phyloP scores from a whole-genome alignment of 2,329 filamentous ascomycete species.

The Diaporthe vexans region DNA sequence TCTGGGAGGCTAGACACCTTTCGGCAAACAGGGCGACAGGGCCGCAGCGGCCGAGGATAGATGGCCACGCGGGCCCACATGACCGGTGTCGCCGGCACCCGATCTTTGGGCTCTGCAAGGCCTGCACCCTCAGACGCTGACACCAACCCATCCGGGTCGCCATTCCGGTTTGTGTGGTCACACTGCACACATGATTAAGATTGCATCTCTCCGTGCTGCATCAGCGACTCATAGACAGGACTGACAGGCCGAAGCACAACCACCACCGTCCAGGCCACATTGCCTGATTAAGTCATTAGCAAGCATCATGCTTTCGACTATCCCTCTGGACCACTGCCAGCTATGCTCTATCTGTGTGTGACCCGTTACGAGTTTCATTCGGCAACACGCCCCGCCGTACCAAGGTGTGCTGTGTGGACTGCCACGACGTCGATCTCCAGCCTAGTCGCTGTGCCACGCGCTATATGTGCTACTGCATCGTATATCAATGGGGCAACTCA shows the following conservation, averaged over 20 bases:
- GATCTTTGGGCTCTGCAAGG: not conserved
- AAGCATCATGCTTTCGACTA: not conserved
- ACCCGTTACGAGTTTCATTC: slow-evolving; percentile 12
- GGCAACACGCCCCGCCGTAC: slow-evolving; percentile 5
- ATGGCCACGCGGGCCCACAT: slow-evolving; percentile 4
- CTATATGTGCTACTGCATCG: not conserved
- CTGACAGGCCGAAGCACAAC: not conserved
- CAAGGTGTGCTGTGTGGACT: slow-evolving; percentile 10
- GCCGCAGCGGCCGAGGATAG: slow-evolving; percentile 24
- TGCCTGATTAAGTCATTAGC: not conserved
- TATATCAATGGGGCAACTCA: slow-evolving; percentile 22
- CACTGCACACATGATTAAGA: slow-evolving; percentile 6
- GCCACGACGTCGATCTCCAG: not conserved
- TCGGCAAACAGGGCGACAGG: slow-evolving; percentile 2
- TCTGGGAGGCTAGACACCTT: slow-evolving; percentile 28
- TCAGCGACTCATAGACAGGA: too few species aligned
- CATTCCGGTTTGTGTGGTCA: slow-evolving; percentile 8
- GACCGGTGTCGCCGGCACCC: slow-evolving; percentile 11
- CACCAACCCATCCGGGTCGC: slow-evolving; percentile 2
- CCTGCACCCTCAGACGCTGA: not conserved
- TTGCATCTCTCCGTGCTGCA: not conserved
- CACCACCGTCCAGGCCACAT: not conserved
- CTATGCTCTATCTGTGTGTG: not conserved
- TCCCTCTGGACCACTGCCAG: not conserved
- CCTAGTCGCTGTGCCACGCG: not conserved